phyloP scores from a whole-genome alignment of 257 asterid genomes.

The Penstemon eatonii region DNA sequence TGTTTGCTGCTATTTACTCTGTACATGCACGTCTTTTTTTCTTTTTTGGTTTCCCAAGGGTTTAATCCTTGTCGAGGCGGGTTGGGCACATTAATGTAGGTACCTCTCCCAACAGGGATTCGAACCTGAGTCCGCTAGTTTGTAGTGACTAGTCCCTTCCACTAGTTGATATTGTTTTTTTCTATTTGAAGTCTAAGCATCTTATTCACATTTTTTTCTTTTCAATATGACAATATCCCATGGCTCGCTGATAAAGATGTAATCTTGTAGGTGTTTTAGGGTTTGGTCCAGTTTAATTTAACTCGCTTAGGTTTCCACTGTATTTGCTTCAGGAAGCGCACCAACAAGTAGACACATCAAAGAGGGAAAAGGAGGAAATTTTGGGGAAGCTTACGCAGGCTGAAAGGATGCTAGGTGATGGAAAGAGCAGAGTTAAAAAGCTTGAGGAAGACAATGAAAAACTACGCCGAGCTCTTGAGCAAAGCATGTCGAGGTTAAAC shows the following conservation, averaged over 20 bases:
- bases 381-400: conserved; percentile 56
- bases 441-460: conserved; percentile 94
- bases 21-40: background rate
- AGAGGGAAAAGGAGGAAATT: conserved; percentile 72
- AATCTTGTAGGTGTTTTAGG: conserved; percentile 1
- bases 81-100: no score
- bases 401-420: conserved; percentile 65
- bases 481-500: conserved; percentile 93
- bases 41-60: no score
- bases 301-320: conserved; percentile 9
- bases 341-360: conserved; percentile 52
- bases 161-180: background rate
- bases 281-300: conserved; percentile 9
- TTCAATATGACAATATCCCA: conserved; percentile 3
- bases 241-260: background rate
- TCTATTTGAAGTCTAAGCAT: conserved; percentile 1
- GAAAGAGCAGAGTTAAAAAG: conserved; percentile 73
- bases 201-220: conserved; percentile 1
- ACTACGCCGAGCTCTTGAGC: conserved; percentile 91
- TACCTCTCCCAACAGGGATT: no score
- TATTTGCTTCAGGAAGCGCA: conserved; percentile 67
- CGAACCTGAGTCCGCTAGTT: no score
- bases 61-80: no score
- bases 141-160: no score
- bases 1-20: conserved; percentile 2